phyloP scores from a whole-genome alignment of 2,329 filamentous ascomycete genomes.

The Amesomyces nigricolor region DNA sequence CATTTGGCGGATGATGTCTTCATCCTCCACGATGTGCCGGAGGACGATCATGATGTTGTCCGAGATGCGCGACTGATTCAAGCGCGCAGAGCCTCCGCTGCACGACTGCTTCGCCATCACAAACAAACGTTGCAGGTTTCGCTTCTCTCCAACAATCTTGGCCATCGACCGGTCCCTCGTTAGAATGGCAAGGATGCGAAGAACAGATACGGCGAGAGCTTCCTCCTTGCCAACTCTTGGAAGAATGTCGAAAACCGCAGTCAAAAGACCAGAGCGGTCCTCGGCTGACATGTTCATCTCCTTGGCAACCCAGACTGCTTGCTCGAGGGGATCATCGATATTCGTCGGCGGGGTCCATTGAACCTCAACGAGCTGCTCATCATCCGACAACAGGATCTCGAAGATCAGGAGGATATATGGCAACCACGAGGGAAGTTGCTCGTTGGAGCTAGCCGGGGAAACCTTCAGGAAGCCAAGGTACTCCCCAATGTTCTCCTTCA shows the following conservation, averaged over 20 bases:
- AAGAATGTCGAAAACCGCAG: slow-evolving; percentile 73
- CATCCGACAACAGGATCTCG: slow-evolving; percentile 84
- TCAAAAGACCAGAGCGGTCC: slow-evolving; percentile 66
- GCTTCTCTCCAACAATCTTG: slow-evolving; percentile 73
- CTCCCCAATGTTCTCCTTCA: slow-evolving; percentile 70
- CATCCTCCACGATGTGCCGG: slow-evolving; percentile 90
- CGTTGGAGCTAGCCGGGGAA: slow-evolving; percentile 57
- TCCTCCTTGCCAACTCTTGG: slow-evolving; percentile 85
- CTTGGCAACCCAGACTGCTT: slow-evolving; percentile 53
- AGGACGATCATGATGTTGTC: slow-evolving; percentile 75
- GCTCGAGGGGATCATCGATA: slow-evolving; percentile 44
- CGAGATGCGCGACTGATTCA: slow-evolving; percentile 51
- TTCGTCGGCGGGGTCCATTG: slow-evolving; percentile 58
- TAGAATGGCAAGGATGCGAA: slow-evolving; percentile 79
- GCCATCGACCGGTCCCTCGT: slow-evolving; percentile 75
- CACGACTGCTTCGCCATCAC: slow-evolving; percentile 92
- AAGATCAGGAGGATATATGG: slow-evolving; percentile 84
- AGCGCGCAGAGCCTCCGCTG: slow-evolving; percentile 67
- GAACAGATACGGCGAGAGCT: slow-evolving; percentile 72
- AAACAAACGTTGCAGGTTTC: slow-evolving; percentile 83
- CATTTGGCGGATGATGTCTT: slow-evolving; percentile 81
- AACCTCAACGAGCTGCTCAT: slow-evolving; percentile 71
- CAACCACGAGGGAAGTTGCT: slow-evolving; percentile 88
- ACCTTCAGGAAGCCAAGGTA: slow-evolving; percentile 76
- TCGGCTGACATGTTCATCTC: slow-evolving; percentile 58